A percentile compares a stretch with the other conserved stretches of the same genome.
Conservation (phyloP, 2,329 filamentous ascomycete species). For the Ophiobolus disseminans region DNA sequence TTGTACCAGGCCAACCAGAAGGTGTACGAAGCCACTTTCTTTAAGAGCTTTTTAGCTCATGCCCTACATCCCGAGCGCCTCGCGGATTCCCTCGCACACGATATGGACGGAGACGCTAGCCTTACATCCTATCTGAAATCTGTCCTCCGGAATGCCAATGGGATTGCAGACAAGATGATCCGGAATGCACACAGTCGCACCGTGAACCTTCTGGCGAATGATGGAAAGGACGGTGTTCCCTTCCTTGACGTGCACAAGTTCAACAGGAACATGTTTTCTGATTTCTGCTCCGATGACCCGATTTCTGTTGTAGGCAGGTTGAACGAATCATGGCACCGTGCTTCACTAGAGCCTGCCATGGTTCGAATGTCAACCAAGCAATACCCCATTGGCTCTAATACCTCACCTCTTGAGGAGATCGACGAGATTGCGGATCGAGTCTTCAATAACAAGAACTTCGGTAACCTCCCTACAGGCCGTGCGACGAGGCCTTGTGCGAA, state of each 20-base stretch:
- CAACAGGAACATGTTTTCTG: constrained; percentile 13
- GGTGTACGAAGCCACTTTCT: constrained; percentile 30
- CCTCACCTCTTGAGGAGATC: constrained; percentile 26
- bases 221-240: constrained; percentile 18
- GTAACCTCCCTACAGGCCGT: constrained; percentile 12
- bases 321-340: constrained; percentile 32
- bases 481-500: constrained; percentile 8
- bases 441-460: constrained; percentile 5
- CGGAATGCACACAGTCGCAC: constrained; percentile 29
- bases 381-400: constrained; percentile 20
- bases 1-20: constrained; percentile 37
- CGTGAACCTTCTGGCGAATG: constrained; percentile 26
- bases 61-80: constrained; percentile 26
- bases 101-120: neutral
- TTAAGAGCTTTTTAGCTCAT: constrained; percentile 30
- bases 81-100: constrained; percentile 12
- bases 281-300: constrained; percentile 20
- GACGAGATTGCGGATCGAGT: constrained; percentile 19
- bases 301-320: constrained; percentile 14
- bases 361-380: constrained; percentile 24
- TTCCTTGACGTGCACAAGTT: constrained; percentile 29
- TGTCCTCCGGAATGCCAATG: constrained; percentile 20
- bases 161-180: constrained; percentile 31
- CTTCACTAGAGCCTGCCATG: constrained; percentile 18
- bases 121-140: constrained; percentile 23